phyloP scores from a whole-genome alignment of 1,139 yeast species.

The Blastobotrys capitulatus region DNA sequence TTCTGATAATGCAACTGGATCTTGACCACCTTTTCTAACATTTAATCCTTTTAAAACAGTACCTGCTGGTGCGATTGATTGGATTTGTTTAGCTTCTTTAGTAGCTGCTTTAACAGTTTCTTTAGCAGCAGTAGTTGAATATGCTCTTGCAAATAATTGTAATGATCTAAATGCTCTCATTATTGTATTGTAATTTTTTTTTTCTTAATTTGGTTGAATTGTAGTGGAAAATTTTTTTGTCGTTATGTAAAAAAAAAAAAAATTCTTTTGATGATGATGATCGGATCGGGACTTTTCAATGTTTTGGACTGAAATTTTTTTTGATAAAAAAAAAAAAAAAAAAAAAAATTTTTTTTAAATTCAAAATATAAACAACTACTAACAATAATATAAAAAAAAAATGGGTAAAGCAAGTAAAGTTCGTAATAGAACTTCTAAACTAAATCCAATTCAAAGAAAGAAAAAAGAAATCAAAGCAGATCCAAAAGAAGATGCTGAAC shows the following conservation, averaged over 20 bases:
- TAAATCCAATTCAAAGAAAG: conserved; percentile 18
- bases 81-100: conserved; percentile 11
- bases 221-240: neutral
- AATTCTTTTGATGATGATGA: neutral
- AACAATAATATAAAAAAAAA: too few relatives aligned
- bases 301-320: neutral
- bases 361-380: neutral
- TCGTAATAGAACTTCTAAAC: neutral
- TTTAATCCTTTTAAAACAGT: conserved; percentile 70
- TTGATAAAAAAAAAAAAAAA: neutral
- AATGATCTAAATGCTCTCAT: conserved; percentile 1
- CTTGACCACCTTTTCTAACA: conserved; percentile 71
- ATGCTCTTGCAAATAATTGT: neutral
- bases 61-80: conserved; percentile 61
- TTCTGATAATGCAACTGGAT: conserved; percentile 87
- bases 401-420: conserved; percentile 9
- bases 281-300: neutral
- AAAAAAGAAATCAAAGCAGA: conserved; percentile 27
- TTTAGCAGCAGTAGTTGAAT: conserved; percentile 4
- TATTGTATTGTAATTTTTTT: neutral
- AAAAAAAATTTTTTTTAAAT: neutral
- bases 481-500: conserved; percentile 39
- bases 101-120: conserved; percentile 14
- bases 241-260: neutral
- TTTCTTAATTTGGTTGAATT: conserved; percentile 2